A percentile compares a stretch with the other conserved stretches of the same genome.
These are phyloP conservation scores for Pelargonium myrrhifolium DNA, from an alignment of 441 rosid species.

Conservation along the genomic window DNA sequence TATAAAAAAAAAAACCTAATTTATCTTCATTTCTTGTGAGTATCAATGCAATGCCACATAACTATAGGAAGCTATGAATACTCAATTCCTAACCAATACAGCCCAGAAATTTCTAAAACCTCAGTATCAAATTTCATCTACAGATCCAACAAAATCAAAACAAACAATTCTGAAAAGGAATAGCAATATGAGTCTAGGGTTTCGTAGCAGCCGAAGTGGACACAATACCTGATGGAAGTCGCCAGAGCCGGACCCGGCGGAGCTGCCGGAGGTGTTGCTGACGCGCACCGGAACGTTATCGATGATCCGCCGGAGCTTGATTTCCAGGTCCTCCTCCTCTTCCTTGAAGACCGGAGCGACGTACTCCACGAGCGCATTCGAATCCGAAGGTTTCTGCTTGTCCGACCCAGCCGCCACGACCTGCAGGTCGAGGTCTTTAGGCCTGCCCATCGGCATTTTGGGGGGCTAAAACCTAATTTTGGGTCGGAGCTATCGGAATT, in stretches of 20 bases:
- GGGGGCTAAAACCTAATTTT: conserved; percentile 24
- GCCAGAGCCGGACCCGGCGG: conserved; percentile 96
- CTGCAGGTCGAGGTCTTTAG: conserved; percentile 43
- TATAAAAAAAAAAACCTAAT: no score
- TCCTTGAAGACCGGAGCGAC: conserved; percentile 60
- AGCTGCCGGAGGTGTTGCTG: conserved; percentile 92
- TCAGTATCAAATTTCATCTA: background rate
- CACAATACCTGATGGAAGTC: conserved; percentile 79
- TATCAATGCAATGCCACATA: background rate
- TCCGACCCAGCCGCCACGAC: conserved; percentile 32
- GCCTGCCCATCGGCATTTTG: conserved; percentile 46
- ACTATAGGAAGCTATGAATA: background rate
- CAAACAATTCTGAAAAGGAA: background rate
- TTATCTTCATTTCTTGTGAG: no score
- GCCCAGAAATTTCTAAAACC: background rate
- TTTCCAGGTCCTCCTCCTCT: conserved; percentile 82
- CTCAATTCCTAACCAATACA: background rate
- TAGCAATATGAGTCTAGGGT: background rate
- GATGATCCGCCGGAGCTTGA: conserved; percentile 80
- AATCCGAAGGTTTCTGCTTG: conserved; percentile 28
- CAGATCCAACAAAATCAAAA: background rate
- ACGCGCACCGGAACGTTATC: conserved; percentile 95
- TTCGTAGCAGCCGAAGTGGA: background rate
- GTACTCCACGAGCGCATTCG: conserved; percentile 69
- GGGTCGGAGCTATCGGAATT: background rate